Evolutionary conservation across 2,329 filamentous ascomycete genomes (phyloP), one percentile per base, ranked within the genome.

Genomic region (Talaromyces marneffei): DNA sequence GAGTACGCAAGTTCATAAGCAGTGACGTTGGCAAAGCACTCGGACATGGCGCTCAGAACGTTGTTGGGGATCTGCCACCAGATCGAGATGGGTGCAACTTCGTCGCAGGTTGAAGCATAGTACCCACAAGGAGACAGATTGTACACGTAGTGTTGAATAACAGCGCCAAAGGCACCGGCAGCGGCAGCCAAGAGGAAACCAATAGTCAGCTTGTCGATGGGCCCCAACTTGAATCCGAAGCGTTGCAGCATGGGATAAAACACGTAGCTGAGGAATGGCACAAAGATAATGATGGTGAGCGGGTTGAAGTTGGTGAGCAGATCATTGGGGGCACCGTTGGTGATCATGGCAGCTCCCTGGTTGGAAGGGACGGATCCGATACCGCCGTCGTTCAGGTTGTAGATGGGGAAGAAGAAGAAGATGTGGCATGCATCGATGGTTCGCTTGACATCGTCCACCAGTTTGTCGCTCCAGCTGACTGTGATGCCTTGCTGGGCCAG

Each of bases 1-100:
- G 86, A 87, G 78, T 86, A 92, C 35, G 89, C 89, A 65, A 90
- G 91, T 71, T 91, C 89, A 65, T 89, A 84, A 1, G 85, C 86
- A 3, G 83, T 85, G 62, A 86, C 80, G 10, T 79, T 82, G 2
- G 82, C 79, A 65, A 85, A 80, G 68, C 84, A 85, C 69, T 85
- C 83, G 2, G 81, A 83, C 63, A 85, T 78, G 63, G 79, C 83
- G 61, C 83, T 79, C 2, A 86, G 73, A 8, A 83, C 74, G 68
- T 82, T 82, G 4, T 77, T 74, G 1, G 79, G 69, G 12, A 79
- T 71, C 64, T 83, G 81, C 0, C 79, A 71, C 80, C 82, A 84
- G 52, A 91, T 87, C 66, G 58, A 60, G 44, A 63, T 57, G n/a
- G 54, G 29, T 3, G 58, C 39, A 39, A 63, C 62, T 2, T 37